Conservation (phyloP, 208 protist species). For the Borovskyia barvae region DNA sequence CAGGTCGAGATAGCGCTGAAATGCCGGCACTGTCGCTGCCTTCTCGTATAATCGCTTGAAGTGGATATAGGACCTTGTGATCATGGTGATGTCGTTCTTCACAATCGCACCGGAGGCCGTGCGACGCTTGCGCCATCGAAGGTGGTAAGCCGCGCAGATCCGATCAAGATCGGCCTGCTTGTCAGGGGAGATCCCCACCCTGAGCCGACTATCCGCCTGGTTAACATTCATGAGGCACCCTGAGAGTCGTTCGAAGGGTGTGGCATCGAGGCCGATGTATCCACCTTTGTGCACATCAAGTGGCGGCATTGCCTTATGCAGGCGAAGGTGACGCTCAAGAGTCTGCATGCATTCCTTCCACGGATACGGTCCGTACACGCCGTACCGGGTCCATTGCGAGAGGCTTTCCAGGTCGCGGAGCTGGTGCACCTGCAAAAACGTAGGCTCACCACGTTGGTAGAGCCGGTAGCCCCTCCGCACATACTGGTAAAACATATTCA, state of each 20-base stretch:
- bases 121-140: constrained; percentile 69
- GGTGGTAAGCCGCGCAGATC: constrained; percentile 35
- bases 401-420: constrained; percentile 71
- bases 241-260: constrained; percentile 64
- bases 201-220: constrained; percentile 52
- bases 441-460: constrained; percentile 36
- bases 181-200: constrained; percentile 31
- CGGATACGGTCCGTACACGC: constrained; percentile 69
- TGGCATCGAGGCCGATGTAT: constrained; percentile 77
- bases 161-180: constrained; percentile 61
- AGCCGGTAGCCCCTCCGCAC: constrained; percentile 59
- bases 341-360: constrained; percentile 74
- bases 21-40: constrained; percentile 17
- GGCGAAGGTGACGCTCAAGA: constrained; percentile 28
- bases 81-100: constrained; percentile 51
- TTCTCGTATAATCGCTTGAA: constrained; percentile 58
- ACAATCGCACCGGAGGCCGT: constrained; percentile 32
- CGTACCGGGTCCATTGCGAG: constrained; percentile 59
- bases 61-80: constrained; percentile 54
- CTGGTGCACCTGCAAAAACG: constrained; percentile 65
- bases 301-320: constrained; percentile 31
- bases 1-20: constrained; percentile 44
- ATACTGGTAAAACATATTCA: constrained; percentile 74
- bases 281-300: constrained; percentile 80
- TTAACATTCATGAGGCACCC: constrained; percentile 78